A percentile compares a stretch with the other conserved stretches of the same genome.
Conservation (phyloP, 2,329 filamentous ascomycete species). For the Lachnellula occidentalis region DNA sequence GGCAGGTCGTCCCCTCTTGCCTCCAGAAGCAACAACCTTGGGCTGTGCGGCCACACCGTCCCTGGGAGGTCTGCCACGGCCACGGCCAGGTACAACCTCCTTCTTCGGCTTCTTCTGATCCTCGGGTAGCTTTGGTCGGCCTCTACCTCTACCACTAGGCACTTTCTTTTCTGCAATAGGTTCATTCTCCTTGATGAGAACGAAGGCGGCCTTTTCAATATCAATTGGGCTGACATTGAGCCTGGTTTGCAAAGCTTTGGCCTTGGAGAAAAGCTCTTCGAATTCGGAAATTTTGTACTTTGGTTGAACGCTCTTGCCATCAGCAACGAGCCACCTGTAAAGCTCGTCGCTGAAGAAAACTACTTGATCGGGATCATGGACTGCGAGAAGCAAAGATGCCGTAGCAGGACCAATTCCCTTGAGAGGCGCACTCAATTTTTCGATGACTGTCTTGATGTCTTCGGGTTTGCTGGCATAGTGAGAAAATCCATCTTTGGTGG, state of each 20-base stretch:
- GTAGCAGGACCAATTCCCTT: constrained; percentile 76
- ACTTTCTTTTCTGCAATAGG: constrained; percentile 19
- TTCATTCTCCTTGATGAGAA: constrained; percentile 47
- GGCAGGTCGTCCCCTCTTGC: neutral
- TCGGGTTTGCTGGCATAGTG: constrained; percentile 37
- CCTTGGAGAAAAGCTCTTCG: constrained; percentile 42
- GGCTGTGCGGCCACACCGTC: constrained; percentile 1
- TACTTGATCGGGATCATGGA: constrained; percentile 51
- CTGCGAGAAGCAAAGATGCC: constrained; percentile 66
- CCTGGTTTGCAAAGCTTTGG: constrained; percentile 40
- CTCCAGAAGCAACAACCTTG: constrained; percentile 1
- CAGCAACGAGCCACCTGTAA: constrained; percentile 64
- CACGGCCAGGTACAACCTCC: constrained; percentile 15
- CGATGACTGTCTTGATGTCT: constrained; percentile 40
- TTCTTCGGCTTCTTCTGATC: constrained; percentile 21
- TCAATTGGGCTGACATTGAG: constrained; percentile 54
- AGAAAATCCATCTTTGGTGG: constrained; percentile 48
- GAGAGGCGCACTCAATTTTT: constrained; percentile 49
- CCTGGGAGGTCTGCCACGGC: constrained; percentile 14
- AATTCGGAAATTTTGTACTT: constrained; percentile 71
- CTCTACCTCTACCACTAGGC: constrained; percentile 19
- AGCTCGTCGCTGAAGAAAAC: constrained; percentile 80
- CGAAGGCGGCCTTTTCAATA: constrained; percentile 66
- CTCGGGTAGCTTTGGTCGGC: constrained; percentile 19
- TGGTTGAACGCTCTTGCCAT: constrained; percentile 46